A percentile compares a stretch with the other conserved stretches of the same genome.
phyloP scores from a whole-genome alignment of 306 rosid genomes.

The Vicia sativa region DNA sequence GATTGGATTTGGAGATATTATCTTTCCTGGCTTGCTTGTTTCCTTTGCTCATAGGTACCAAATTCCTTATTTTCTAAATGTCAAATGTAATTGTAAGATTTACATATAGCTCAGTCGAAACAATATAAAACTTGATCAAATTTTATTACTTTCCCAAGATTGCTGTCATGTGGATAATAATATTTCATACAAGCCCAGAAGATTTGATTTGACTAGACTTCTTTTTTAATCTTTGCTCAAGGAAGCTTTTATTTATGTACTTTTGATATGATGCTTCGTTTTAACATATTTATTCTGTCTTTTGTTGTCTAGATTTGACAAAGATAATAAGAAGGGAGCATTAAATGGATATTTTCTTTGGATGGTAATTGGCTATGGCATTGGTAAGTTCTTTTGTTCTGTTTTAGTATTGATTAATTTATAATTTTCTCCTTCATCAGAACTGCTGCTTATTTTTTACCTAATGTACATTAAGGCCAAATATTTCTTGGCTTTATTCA shows the following conservation, averaged over 20 bases:
- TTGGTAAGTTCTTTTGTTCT: slow-evolving; percentile 66
- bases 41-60: slow-evolving; percentile 74
- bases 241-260: slow-evolving; percentile 27
- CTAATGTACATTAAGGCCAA: slow-evolving; percentile 6
- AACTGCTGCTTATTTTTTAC: slow-evolving; percentile 6
- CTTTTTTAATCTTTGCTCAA: slow-evolving; percentile 10
- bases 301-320: slow-evolving; percentile 76
- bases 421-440: slow-evolving; percentile 1
- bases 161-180: neutral
- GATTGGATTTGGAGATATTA: slow-evolving; percentile 96
- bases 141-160: neutral
- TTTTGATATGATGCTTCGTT: slow-evolving; percentile 14
- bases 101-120: slow-evolving; percentile 4
- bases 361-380: slow-evolving; percentile 80
- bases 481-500: slow-evolving; percentile 19
- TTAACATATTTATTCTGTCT: slow-evolving; percentile 29
- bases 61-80: slow-evolving; percentile 30
- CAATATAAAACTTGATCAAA: neutral
- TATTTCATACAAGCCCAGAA: slow-evolving; percentile 25
- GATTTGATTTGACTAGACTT: slow-evolving; percentile 18
- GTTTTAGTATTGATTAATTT: slow-evolving; percentile 25
- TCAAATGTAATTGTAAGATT: slow-evolving; percentile 1
- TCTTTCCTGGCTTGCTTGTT: slow-evolving; percentile 94
- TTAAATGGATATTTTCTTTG: slow-evolving; percentile 75
- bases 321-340: slow-evolving; percentile 63